Percentiles rank a stretch among this genome's conserved stretches.
Conservation (phyloP, 805 yeast species). For the Kodamaea kaohsiungensis region DNA sequence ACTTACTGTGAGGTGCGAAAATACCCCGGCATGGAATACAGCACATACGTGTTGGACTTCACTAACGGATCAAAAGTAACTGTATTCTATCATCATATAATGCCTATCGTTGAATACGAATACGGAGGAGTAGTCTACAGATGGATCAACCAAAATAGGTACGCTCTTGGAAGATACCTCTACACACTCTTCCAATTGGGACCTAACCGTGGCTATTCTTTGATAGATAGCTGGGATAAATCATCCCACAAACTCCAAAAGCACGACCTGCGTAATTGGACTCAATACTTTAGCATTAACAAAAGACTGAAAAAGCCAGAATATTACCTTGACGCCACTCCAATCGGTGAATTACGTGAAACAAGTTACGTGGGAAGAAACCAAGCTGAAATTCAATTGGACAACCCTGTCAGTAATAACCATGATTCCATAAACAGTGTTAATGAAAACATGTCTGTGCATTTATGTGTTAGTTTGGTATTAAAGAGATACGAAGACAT, state of each 20-base stretch:
- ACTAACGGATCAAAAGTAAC: background rate
- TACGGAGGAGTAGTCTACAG: constrained; percentile 9
- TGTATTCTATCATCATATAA: constrained; percentile 8
- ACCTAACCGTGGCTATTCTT: constrained; percentile 5
- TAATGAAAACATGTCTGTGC: constrained; percentile 5
- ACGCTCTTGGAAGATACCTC: background rate
- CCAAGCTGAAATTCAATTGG: constrained; percentile 5
- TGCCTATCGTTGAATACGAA: constrained; percentile 12
- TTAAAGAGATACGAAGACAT: constrained; percentile 10
- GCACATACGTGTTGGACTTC: constrained; percentile 1
- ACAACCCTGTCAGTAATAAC: background rate
- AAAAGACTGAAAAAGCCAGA: background rate
- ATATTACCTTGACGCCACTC: constrained; percentile 4
- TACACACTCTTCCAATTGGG: constrained; percentile 7
- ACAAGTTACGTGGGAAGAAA: background rate
- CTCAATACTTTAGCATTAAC: background rate
- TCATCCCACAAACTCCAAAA: constrained; percentile 1
- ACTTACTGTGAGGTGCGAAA: constrained; percentile 6
- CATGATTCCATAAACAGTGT: constrained; percentile 5
- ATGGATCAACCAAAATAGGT: constrained; percentile 8
- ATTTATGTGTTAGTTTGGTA: constrained; percentile 8
- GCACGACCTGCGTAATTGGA: background rate
- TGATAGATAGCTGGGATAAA: constrained; percentile 11
- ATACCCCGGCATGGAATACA: background rate
- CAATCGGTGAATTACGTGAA: constrained; percentile 10